Evolutionary conservation across 345 rosid genomes (phyloP).

Genomic region (Camelina laxa): DNA sequence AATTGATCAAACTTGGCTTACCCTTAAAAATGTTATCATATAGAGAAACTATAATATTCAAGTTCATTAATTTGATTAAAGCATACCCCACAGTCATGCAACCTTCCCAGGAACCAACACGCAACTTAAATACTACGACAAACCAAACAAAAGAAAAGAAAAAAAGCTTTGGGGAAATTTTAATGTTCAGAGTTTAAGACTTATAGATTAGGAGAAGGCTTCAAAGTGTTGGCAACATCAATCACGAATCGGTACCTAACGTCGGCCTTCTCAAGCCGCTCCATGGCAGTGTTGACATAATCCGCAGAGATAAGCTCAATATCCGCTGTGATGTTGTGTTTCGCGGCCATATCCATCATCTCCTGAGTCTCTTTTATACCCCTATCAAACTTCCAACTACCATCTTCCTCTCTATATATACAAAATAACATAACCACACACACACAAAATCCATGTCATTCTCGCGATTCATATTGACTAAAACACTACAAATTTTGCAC

Average conservation of each 20-base stretch:
- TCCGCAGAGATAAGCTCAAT: slow-evolving; percentile 63
- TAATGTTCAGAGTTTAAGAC: background rate
- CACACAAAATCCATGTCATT: background rate
- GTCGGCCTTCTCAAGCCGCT: slow-evolving; percentile 52
- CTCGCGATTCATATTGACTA: background rate
- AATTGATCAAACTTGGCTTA: background rate
- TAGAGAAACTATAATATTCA: background rate
- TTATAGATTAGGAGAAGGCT: slow-evolving; percentile 31
- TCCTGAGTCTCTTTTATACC: slow-evolving; percentile 70
- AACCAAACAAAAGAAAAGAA: slow-evolving; percentile 19
- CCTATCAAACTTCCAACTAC: slow-evolving; percentile 56
- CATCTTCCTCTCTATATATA: slow-evolving; percentile 49
- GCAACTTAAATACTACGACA: slow-evolving; percentile 13
- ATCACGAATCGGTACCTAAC: slow-evolving; percentile 68
- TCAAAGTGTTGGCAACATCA: slow-evolving; percentile 56
- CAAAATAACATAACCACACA: background rate
- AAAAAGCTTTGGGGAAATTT: background rate
- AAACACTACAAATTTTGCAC: background rate
- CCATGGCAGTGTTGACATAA: slow-evolving; percentile 63
- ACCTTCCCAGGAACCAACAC: slow-evolving; percentile 3
- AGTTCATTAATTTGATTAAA: slow-evolving; percentile 2
- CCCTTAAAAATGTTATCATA: slow-evolving; percentile 11
- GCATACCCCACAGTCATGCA: background rate
- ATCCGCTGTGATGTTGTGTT: slow-evolving; percentile 55
- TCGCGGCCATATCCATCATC: slow-evolving; percentile 62